Base-by-base conservation (phyloP, 192 early-diverging fungal species). In the Rhizoclosmatium globosum region DNA sequence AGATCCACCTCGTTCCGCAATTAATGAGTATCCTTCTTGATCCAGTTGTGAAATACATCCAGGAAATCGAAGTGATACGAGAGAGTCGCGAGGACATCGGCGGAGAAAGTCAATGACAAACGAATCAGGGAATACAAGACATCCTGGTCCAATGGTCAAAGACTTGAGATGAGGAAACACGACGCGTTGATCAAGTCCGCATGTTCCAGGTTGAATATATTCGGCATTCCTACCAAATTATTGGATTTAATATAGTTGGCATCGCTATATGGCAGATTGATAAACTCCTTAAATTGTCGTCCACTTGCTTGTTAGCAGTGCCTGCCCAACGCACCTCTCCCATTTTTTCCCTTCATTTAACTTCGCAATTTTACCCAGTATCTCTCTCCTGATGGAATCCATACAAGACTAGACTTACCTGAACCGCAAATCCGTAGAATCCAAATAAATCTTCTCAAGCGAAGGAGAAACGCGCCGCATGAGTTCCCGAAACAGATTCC, bases 101-200 rank as follows among this genome's bases (percentile, higher is more conserved):
- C 69, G 66, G 4, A 79, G 19, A 19, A 79, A 19, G 50, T 79
- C 77, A 13, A 79, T 43, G 58, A 79, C 6, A 23, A 79, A 79
- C 4, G 77, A 58, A 59, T 71, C 69, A 7, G 77, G 77, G 58
- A 79, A 79, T 13, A 68, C 67, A 23, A 79, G 67, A 47, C 77
- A 71, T 4, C 69, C 69, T 1, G 77, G 68, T 9, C 77, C 77
- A 46, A 79, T 71, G 19, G 77, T 71, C 21, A 79, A 42, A 42
- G 48, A n/a, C 31, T 71, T 70, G 11, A 79, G n/a, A 42, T 53
- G 68, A 19, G 68, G 15, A 47, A 79, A 79, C 19, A 41, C 17
- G 19, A 79, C 77, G 17, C 77, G 60, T 38, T 79, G 77, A 61
- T 79, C 77, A 6, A 79, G 53, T 62, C 77, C 77, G 68, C 77